phyloP scores from a whole-genome alignment of 768 basidiomycete genomes.

The Lyophyllum atratum region DNA sequence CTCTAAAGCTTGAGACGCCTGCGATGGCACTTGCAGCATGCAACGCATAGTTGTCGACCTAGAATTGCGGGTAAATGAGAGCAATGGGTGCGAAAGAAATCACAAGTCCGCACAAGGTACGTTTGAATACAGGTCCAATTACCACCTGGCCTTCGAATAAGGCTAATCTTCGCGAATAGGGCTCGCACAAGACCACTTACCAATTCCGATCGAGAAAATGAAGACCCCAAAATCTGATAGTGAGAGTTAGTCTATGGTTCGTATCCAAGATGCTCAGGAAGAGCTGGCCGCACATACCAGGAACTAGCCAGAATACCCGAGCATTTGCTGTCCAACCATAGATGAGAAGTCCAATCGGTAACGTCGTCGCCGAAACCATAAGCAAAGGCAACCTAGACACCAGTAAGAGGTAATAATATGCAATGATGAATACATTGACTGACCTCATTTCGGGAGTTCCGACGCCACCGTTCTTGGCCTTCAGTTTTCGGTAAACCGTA shows the following conservation, averaged over 20 bases:
- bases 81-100: slow-evolving; percentile 7
- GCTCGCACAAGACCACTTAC: slow-evolving; percentile 22
- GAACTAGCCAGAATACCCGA: slow-evolving; percentile 56
- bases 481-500: slow-evolving; percentile 44
- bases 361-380: slow-evolving; percentile 51
- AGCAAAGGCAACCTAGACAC: slow-evolving; percentile 30
- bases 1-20: slow-evolving; percentile 55
- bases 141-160: slow-evolving; percentile 22
- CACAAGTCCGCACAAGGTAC: slow-evolving; percentile 49
- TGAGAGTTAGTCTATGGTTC: background rate
- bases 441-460: slow-evolving; percentile 58
- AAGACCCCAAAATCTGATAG: slow-evolving; percentile 38
- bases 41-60: slow-evolving; percentile 84
- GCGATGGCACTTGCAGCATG: slow-evolving; percentile 64
- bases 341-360: slow-evolving; percentile 64
- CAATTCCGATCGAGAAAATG: slow-evolving; percentile 51
- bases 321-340: slow-evolving; percentile 62
- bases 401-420: background rate
- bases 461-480: slow-evolving; percentile 47
- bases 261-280: background rate
- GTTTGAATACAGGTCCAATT: slow-evolving; percentile 53
- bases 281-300: slow-evolving; percentile 37
- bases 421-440: background rate
- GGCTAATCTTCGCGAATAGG: background rate
- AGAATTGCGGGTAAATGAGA: slow-evolving; percentile 28